Percentiles rank a stretch among this genome's conserved stretches.
Evolutionary conservation across 345 rosid genomes (phyloP).

Genomic region (Clarkia xantiana): DNA sequence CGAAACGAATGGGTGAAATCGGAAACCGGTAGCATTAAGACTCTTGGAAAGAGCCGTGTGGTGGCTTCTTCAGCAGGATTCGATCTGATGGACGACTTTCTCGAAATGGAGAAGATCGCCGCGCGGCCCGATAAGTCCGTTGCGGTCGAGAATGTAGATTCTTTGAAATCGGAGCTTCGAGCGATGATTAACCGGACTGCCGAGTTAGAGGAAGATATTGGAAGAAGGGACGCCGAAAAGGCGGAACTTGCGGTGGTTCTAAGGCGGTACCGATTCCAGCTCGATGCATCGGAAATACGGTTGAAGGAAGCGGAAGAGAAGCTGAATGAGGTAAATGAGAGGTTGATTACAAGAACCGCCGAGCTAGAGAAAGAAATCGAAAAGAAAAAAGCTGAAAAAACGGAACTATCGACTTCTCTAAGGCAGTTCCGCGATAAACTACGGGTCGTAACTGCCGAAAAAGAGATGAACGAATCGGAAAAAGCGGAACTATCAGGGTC

Average conservation of each 20-base stretch:
- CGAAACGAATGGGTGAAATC: slow-evolving; percentile 33
- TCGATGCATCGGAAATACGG: slow-evolving; percentile 26
- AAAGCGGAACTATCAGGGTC: slow-evolving; percentile 27
- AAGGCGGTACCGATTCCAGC: slow-evolving; percentile 30
- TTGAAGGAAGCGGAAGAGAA: slow-evolving; percentile 32
- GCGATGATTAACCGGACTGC: slow-evolving; percentile 29
- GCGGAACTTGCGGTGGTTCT: slow-evolving; percentile 33
- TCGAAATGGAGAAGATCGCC: slow-evolving; percentile 87
- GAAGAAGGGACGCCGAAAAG: slow-evolving; percentile 43
- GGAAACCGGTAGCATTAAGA: slow-evolving; percentile 24
- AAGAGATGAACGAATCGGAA: slow-evolving; percentile 21
- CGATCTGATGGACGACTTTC: slow-evolving; percentile 91
- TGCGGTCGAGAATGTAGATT: slow-evolving; percentile 5
- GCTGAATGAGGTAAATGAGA: slow-evolving; percentile 27
- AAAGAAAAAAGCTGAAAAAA: slow-evolving; percentile 17
- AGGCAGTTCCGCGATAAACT: neutral
- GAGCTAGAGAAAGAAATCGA: slow-evolving; percentile 27
- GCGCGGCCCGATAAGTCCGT: slow-evolving; percentile 18
- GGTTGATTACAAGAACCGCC: slow-evolving; percentile 24
- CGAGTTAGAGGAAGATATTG: slow-evolving; percentile 49
- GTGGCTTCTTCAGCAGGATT: slow-evolving; percentile 30
- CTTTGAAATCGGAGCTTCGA: slow-evolving; percentile 34
- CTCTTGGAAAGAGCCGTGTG: slow-evolving; percentile 19
- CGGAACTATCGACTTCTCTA: slow-evolving; percentile 28
- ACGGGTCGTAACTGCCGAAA: slow-evolving; percentile 8